Evolutionary conservation across 805 yeast genomes (phyloP), one percentile per base, ranked within the genome.

Genomic region (Monosporozyma aquatica): DNA sequence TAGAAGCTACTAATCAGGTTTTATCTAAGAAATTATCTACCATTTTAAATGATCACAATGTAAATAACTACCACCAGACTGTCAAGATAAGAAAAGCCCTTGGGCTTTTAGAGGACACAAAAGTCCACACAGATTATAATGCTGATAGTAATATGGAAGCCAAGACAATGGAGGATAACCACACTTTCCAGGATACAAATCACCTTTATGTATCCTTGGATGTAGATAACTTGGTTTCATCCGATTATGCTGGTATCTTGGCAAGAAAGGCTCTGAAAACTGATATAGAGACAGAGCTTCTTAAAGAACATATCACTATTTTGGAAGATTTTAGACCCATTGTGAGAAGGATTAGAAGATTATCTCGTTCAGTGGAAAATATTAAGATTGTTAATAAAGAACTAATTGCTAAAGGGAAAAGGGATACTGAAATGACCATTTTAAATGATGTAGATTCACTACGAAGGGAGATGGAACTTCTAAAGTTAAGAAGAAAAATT

Each of bases 251-350:
- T 11, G 90, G 90, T 0, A 71, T 79, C 2, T 65, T 80, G 27
- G 65, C 78, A 1, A 68, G 94, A 48, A 72, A 80, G 53, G 69
- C 74, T 29, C 63, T 83, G 40, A 66, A 80, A 43, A 75, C 78
- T 34, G 75, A 71, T 32, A 65, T 82, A 17, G 89, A 82, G 52
- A 64, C 66, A 23, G 84, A 80, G 42, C 55, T 82, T 24, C 59
- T 82, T 30, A 71, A 70, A 42, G 75, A 72, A 45, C 82, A 82
- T 51, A 60, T 74, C 45, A 64, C 71, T 42, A 71, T 70, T 0
- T 51, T 76, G 30, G 69, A 66, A 47, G 68, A 63, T 30, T 71
- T 68, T 42, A 70, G 59, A 50, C 71, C 67, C 38, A 71, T 65
- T 47, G 72, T 65, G 38, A 64, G 59, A 52, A 70, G 67, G 48